Conservation (phyloP, 306 rosid genomes). For the Dryas octopetala region DNA sequence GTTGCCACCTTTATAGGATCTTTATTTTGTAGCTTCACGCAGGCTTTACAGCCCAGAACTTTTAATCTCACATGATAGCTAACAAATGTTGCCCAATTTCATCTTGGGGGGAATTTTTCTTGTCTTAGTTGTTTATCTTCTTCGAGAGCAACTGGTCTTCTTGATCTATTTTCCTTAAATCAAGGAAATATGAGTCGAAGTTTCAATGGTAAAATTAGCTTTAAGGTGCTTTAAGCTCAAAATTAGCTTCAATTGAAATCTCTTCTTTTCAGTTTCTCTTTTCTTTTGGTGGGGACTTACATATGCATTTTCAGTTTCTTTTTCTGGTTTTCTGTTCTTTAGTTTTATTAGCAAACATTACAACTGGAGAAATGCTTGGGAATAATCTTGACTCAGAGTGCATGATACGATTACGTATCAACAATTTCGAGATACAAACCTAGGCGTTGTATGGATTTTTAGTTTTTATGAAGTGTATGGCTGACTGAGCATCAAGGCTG, state of each 20-base stretch:
- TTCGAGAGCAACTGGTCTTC: no score
- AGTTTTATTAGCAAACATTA: neutral
- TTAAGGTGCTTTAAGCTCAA: neutral
- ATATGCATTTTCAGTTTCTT: neutral
- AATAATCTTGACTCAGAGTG: neutral
- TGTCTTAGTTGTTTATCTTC: no score
- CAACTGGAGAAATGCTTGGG: neutral
- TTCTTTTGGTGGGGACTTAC: neutral
- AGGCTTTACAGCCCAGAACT: neutral
- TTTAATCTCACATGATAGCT: no score
- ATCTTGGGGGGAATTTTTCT: no score
- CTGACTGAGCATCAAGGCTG: neutral
- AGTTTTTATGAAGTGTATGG: neutral
- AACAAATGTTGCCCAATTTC: no score
- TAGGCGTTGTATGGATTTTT: neutral
- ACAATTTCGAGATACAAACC: neutral
- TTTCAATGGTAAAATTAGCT: neutral
- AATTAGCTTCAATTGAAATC: neutral
- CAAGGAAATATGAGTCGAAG: no score
- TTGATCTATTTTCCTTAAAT: neutral
- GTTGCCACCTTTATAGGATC: neutral
- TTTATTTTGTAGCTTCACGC: neutral
- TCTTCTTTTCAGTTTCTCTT: neutral
- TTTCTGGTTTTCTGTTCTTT: neutral
- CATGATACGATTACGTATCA: neutral